These are phyloP conservation scores for Penicillium salamii DNA, from an alignment of 495 filamentous ascomycete genomes.

Conservation along the genomic window DNA sequence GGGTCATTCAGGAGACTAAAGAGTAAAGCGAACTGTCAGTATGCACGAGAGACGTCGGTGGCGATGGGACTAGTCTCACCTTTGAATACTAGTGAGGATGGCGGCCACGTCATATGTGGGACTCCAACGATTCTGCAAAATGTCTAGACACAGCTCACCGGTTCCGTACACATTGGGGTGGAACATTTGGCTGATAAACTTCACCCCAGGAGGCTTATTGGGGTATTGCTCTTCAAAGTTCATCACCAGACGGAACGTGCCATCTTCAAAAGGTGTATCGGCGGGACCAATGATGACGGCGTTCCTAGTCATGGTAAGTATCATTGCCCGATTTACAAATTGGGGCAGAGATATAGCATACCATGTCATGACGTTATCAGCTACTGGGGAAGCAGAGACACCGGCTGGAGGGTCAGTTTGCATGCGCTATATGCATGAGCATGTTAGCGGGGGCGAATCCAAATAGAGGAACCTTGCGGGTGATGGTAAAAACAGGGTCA, in stretches of 20 bases:
- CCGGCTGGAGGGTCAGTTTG: conserved; percentile 97
- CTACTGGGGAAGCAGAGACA: conserved; percentile 92
- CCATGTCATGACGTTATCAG: conserved; percentile 99
- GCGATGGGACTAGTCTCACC: conserved; percentile 49
- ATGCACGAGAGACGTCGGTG: conserved; percentile 1
- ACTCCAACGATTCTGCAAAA: conserved; percentile 97
- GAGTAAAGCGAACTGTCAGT: conserved; percentile 1
- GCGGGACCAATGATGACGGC: conserved; percentile 97
- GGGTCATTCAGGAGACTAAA: conserved; percentile 93
- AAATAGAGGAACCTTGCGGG: neutral
- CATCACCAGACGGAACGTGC: conserved; percentile 96
- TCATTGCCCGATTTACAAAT: neutral
- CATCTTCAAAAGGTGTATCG: conserved; percentile 97
- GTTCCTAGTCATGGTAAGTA: conserved; percentile 63
- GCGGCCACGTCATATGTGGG: conserved; percentile 98
- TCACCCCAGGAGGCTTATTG: conserved; percentile 95
- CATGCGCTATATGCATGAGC: conserved; percentile 70
- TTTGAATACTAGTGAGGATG: conserved; percentile 95
- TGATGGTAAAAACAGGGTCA: neutral
- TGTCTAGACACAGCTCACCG: conserved; percentile 94
- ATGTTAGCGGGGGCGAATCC: conserved; percentile 16
- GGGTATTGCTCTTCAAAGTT: conserved; percentile 98
- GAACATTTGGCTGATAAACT: conserved; percentile 99
- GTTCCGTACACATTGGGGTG: conserved; percentile 98
- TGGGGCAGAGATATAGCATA: conserved; percentile 36